phyloP scores from a whole-genome alignment of 1,284 basidiomycete genomes.

The Ustilago loliicola region DNA sequence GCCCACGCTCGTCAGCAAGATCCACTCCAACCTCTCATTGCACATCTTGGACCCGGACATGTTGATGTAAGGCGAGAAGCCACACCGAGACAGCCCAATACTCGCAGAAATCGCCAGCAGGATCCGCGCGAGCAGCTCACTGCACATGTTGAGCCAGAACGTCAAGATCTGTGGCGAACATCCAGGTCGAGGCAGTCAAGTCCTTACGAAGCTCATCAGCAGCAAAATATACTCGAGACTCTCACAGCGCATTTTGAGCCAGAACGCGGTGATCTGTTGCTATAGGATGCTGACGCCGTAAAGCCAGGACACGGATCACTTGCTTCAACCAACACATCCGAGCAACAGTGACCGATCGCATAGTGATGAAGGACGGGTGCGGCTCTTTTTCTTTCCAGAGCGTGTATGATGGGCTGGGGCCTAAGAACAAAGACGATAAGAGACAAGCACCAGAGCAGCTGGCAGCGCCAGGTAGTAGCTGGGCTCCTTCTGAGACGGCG shows the following conservation, averaged over 20 bases:
- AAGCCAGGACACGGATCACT: not conserved
- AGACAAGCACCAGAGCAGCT: no score
- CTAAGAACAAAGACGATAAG: no score
- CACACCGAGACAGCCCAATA: not conserved
- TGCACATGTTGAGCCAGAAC: not conserved
- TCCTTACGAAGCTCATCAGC: not conserved
- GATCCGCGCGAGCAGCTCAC: not conserved
- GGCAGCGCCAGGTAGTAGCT: no score
- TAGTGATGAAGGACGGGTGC: no score
- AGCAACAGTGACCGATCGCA: no score
- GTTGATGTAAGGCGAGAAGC: not conserved
- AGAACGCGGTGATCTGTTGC: not conserved
- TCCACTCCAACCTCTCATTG: not conserved
- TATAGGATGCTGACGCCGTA: not conserved
- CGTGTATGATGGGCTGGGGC: no score
- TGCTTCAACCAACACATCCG: not conserved
- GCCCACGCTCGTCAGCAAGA: not conserved
- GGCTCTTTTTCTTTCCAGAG: no score
- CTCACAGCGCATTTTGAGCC: not conserved
- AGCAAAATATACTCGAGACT: not conserved
- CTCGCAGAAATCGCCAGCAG: not conserved
- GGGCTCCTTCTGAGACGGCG: no score
- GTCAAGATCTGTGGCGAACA: not conserved
- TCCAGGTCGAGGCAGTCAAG: not conserved
- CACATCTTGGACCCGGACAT: not conserved